Base-by-base conservation (phyloP, 306 rosid genomes). In the Malus asiatica region DNA sequence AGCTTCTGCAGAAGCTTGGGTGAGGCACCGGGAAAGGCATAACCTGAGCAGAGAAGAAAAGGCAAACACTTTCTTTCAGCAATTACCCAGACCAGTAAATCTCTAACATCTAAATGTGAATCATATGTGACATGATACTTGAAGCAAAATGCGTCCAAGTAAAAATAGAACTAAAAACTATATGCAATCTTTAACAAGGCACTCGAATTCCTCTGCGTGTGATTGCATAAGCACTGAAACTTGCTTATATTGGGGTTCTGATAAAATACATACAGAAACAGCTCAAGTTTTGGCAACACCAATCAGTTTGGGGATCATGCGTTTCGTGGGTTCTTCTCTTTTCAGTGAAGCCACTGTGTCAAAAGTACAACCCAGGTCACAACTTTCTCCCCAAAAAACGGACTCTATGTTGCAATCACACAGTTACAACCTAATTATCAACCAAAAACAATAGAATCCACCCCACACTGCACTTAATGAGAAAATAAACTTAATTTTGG, bases 171-270 rank as follows among this genome's bases (percentile, higher is more conserved):
- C 52, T 67, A 25, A 44, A 59, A 29, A 46, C 42, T 10, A 16
- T 13, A 15, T 48, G 45, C 59, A 57, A 16, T 23, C 7, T 12
- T 51, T 62, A 25, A 62, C 11, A 27, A 15, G 66, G 40, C 3
- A 79, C 80, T 72, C 29, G 53, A 75, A 57, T 53, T 75, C 66
- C 76, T 65, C 20, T 14, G 59, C 65, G 76, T 35, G 83, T 68
- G 14, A 33, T 46, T 27, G 62, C 63, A 61, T 30, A 52, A 53
- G 63, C 18, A 45, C 58, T 45, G 71, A 48, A 75, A 75, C 44
- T 73, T 42, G 32, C 16, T 74, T 75, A 66, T 25, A 32, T 40
- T 35, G 25, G 51, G 55, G 40, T 66, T 44, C 73, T 69, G 77
- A 74, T 51, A 74, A 73, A 71, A 22, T 19, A 67, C 18, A 27